Percentiles rank a stretch among this genome's conserved stretches.
phyloP scores from a whole-genome alignment of 2,329 filamentous ascomycete species.

The Pyrenochaeta sp. region DNA sequence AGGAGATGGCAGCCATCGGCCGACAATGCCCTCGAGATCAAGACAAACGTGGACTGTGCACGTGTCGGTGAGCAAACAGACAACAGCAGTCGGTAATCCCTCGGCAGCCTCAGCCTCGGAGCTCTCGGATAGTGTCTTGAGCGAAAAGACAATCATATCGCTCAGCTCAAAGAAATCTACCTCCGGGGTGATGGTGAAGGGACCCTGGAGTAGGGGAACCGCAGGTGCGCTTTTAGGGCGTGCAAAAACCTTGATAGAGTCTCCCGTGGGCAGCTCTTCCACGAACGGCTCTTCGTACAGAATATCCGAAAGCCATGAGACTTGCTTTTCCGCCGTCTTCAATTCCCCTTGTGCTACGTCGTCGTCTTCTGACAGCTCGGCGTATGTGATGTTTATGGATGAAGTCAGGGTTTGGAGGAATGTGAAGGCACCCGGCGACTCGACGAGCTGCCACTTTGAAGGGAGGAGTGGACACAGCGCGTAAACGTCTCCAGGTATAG shows the following conservation, averaged over 20 bases:
- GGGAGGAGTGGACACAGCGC: constrained; percentile 90
- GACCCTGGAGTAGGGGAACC: constrained; percentile 68
- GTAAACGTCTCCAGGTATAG: constrained; percentile 91
- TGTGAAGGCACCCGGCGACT: constrained; percentile 59
- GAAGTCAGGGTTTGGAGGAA: constrained; percentile 83
- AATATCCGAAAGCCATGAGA: constrained; percentile 62
- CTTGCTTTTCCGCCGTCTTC: constrained; percentile 60
- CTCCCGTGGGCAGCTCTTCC: constrained; percentile 50
- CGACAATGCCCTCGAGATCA: constrained; percentile 67
- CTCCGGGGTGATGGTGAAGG: constrained; percentile 62
- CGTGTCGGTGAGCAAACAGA: constrained; percentile 64
- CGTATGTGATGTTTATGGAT: constrained; percentile 75
- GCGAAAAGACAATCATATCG: constrained; percentile 65
- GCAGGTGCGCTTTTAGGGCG: constrained; percentile 62
- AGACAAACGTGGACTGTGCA: constrained; percentile 66
- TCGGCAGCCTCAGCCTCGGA: constrained; percentile 57
- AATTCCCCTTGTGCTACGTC: constrained; percentile 53
- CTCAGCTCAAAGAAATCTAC: constrained; percentile 65
- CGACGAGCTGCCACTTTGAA: constrained; percentile 74
- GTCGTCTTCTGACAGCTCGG: constrained; percentile 34
- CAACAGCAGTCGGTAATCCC: constrained; percentile 63
- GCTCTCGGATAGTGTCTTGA: constrained; percentile 58
- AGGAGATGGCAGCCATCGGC: constrained; percentile 65
- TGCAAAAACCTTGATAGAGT: constrained; percentile 60
- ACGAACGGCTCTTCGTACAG: constrained; percentile 58